Percentiles rank a stretch among this genome's conserved stretches.
phyloP scores from a whole-genome alignment of 2,329 filamentous ascomycete species.

The Neocucurbitaria cava region DNA sequence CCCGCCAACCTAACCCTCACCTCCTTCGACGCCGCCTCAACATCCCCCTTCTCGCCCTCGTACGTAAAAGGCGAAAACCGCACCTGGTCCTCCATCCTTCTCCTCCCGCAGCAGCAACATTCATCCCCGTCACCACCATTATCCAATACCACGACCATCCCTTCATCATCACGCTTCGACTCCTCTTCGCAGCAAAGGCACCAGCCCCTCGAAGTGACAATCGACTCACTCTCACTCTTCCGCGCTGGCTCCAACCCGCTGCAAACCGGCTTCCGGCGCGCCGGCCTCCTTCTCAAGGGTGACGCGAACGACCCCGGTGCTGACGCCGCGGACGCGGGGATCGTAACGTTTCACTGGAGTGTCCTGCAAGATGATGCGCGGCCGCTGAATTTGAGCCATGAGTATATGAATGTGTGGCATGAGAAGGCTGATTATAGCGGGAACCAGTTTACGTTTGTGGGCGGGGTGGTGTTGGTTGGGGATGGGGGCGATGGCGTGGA shows the following conservation, averaged over 20 bases:
- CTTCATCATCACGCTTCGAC: conserved; percentile 28
- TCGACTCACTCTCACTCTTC: conserved; percentile 32
- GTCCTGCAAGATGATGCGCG: conserved; percentile 22
- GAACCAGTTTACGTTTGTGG: conserved; percentile 35
- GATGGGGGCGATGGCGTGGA: conserved; percentile 28
- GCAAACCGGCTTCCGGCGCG: conserved; percentile 33
- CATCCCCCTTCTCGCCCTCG: conserved; percentile 24
- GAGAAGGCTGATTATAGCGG: conserved; percentile 32
- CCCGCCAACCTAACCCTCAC: conserved; percentile 22
- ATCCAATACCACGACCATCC: not conserved
- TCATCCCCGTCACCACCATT: too few relatives aligned
- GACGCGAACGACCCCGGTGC: conserved; percentile 26
- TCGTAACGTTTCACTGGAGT: conserved; percentile 38
- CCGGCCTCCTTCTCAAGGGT: conserved; percentile 29
- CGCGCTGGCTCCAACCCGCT: conserved; percentile 22
- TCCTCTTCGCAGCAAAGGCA: too few relatives aligned
- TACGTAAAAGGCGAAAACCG: conserved; percentile 38
- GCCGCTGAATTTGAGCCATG: conserved; percentile 33
- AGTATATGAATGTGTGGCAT: conserved; percentile 42
- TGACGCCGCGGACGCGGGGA: conserved; percentile 28
- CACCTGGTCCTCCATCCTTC: conserved; percentile 32
- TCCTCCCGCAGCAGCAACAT: conserved; percentile 23
- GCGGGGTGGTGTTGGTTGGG: conserved; percentile 24
- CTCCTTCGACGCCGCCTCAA: conserved; percentile 24
- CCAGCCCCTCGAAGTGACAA: conserved; percentile 33